phyloP scores from a whole-genome alignment of 805 yeast genomes.

The Lipomyces sp. region DNA sequence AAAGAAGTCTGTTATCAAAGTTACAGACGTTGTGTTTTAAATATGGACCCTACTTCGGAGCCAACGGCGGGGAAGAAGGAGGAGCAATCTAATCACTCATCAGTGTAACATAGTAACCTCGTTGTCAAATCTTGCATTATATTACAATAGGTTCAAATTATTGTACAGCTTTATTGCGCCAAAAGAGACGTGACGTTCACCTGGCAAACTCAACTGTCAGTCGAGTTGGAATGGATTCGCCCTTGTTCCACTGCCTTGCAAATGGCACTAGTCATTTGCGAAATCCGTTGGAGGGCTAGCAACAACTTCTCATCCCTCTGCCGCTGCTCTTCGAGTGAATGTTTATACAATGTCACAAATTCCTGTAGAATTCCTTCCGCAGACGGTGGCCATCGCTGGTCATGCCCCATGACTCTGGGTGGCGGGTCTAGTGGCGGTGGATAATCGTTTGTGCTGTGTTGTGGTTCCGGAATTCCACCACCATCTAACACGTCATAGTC shows the following conservation, averaged over 20 bases:
- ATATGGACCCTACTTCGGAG: background rate
- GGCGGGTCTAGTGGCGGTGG: constrained; percentile 7
- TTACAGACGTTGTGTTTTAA: constrained; percentile 27
- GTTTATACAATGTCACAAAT: constrained; percentile 21
- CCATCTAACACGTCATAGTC: background rate
- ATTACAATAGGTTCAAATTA: background rate
- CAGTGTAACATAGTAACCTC: background rate
- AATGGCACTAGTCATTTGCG: constrained; percentile 17
- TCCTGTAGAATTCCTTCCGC: constrained; percentile 13
- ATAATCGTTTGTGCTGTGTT: background rate
- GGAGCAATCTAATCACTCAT: background rate
- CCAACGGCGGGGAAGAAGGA: background rate
- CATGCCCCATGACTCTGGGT: background rate
- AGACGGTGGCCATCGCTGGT: background rate
- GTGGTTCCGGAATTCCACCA: no score
- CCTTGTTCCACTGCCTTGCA: constrained; percentile 11
- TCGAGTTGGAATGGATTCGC: background rate
- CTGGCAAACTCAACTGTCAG: background rate
- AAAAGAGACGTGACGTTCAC: background rate
- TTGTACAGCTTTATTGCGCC: background rate
- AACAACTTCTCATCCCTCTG: constrained; percentile 26
- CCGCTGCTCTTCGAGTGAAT: constrained; percentile 21
- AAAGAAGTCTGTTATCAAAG: constrained; percentile 15
- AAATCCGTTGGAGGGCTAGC: constrained; percentile 13
- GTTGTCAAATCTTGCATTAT: background rate